Evolutionary conservation across 1,284 basidiomycete species (phyloP).

Genomic region (Termitomyces sp.): DNA sequence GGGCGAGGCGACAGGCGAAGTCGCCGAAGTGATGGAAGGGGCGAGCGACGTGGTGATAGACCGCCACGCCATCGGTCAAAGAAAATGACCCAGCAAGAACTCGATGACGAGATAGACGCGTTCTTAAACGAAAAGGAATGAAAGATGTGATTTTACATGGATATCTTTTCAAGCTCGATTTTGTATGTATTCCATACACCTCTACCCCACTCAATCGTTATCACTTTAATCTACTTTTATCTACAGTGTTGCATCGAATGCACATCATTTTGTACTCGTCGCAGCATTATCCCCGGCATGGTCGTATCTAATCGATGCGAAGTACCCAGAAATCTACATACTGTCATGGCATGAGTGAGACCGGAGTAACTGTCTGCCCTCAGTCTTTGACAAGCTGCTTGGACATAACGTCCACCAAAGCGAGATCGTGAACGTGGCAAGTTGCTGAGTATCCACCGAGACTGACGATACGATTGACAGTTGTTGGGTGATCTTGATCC

Average conservation of each 20-base stretch:
- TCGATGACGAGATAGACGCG: slow-evolving; percentile 74
- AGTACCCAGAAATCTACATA: background rate
- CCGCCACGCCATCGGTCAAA: slow-evolving; percentile 34
- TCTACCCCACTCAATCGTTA: background rate
- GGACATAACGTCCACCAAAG: background rate
- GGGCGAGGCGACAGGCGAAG: slow-evolving; percentile 15
- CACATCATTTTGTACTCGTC: slow-evolving; percentile 1
- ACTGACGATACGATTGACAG: background rate
- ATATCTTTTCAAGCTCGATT: background rate
- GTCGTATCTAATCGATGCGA: background rate
- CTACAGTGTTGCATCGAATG: background rate
- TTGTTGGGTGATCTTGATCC: background rate
- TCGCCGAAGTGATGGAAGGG: slow-evolving; percentile 7
- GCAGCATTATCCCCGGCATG: background rate
- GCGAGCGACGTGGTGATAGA: slow-evolving; percentile 19
- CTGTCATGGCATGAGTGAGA: background rate
- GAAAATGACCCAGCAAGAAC: slow-evolving; percentile 61
- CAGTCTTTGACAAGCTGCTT: background rate
- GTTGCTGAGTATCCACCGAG: background rate
- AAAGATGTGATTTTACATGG: background rate
- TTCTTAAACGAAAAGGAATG: slow-evolving; percentile 47
- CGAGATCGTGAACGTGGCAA: background rate
- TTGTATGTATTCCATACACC: slow-evolving; percentile 10
- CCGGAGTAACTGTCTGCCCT: background rate
- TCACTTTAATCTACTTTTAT: background rate